Evolutionary conservation across 768 basidiomycete species (phyloP).

Genomic region (Neoboletus magnificus): DNA sequence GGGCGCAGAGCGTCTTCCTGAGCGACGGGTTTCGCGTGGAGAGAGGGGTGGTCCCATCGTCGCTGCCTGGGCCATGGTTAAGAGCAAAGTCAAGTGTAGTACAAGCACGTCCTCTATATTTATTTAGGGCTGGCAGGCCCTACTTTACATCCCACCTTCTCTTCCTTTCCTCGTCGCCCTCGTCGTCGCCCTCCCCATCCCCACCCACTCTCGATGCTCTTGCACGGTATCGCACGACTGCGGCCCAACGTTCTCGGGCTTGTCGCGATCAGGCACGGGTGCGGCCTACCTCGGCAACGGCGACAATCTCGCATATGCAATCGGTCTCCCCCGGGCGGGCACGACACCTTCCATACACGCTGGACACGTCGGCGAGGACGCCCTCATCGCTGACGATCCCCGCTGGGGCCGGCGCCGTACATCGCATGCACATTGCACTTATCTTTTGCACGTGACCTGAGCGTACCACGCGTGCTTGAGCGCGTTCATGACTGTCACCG

Average conservation of each 20-base stretch:
- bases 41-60: conserved; percentile 77
- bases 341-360: background rate
- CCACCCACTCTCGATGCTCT: background rate
- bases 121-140: conserved; percentile 38
- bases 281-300: background rate
- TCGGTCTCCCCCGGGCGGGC: background rate
- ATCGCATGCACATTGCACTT: conserved; percentile 17
- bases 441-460: conserved; percentile 29
- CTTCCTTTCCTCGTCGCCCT: background rate
- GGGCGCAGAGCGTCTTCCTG: conserved; percentile 68
- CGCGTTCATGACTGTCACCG: conserved; percentile 2
- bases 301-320: conserved; percentile 1
- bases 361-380: conserved; percentile 3
- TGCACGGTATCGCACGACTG: background rate
- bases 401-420: conserved; percentile 1
- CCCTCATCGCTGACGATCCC: conserved; percentile 14
- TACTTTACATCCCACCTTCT: conserved; percentile 7
- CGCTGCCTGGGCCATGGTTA: conserved; percentile 58
- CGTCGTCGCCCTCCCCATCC: background rate
- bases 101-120: conserved; percentile 15
- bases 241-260: background rate
- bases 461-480: conserved; percentile 4
- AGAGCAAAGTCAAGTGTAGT: conserved; percentile 10
- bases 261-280: conserved; percentile 19
- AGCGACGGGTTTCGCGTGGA: conserved; percentile 73